Conservation (phyloP, 2,329 filamentous ascomycete species). For the Trichoderma oligosporum region DNA sequence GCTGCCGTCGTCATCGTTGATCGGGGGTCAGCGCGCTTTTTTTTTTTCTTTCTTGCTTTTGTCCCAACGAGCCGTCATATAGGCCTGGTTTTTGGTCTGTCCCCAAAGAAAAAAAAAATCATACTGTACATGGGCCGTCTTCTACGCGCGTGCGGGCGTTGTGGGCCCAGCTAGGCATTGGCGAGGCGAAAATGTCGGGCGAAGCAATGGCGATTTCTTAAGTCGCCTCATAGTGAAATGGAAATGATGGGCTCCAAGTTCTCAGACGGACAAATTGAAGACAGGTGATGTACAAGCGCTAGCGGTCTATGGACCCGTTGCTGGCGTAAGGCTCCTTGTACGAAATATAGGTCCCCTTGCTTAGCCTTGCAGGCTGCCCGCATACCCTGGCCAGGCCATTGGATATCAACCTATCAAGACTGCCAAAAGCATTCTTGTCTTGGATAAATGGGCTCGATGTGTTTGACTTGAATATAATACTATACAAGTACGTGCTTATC, state of each 20-base stretch:
- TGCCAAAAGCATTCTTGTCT: background rate
- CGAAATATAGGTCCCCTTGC: conserved; percentile 9
- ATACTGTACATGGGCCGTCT: background rate
- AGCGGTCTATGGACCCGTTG: conserved; percentile 15
- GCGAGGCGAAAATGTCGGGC: conserved; percentile 12
- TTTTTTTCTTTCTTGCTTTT: background rate
- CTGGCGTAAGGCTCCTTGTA: conserved; percentile 14
- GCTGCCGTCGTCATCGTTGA: background rate
- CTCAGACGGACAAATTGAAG: conserved; percentile 16
- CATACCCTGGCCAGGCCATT: conserved; percentile 15
- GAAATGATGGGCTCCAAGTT: conserved; percentile 12
- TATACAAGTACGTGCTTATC: background rate
- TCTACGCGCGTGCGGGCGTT: conserved; percentile 11
- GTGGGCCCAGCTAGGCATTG: conserved; percentile 16
- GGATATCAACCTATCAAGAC: conserved; percentile 19
- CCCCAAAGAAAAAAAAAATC: background rate
- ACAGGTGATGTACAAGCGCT: conserved; percentile 17
- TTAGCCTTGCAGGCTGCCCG: conserved; percentile 19
- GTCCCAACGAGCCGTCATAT: background rate
- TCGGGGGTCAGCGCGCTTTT: background rate
- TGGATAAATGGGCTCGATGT: background rate
- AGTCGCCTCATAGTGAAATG: conserved; percentile 3
- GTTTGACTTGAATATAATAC: background rate
- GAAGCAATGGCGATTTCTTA: conserved; percentile 17
- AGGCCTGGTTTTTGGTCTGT: background rate